Percentiles rank a stretch among this genome's conserved stretches.
Evolutionary conservation across 108 stramenopile genomes (phyloP).

Genomic region (Fistulifera pelliculosa): DNA sequence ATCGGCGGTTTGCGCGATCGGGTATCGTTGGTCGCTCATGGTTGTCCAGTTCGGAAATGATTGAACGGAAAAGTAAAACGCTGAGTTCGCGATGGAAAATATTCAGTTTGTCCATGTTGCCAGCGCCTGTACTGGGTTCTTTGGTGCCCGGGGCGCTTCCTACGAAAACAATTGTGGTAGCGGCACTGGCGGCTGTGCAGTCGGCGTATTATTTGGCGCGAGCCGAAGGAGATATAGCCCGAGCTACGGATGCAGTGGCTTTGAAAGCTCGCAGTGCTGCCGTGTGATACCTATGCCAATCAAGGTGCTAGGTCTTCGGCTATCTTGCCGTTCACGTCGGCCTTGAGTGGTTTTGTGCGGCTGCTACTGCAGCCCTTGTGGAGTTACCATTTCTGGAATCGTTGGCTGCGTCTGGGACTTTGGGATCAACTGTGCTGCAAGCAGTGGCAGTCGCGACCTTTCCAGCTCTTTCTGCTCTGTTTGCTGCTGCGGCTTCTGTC

Average conservation of each 20-base stretch:
- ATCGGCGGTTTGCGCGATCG: conserved; percentile 71
- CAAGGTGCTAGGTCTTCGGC: conserved; percentile 77
- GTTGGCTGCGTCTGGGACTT: conserved; percentile 28
- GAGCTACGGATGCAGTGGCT: conserved; percentile 82
- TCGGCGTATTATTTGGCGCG: conserved; percentile 70
- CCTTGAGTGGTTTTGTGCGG: conserved; percentile 73
- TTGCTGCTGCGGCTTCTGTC: conserved; percentile 85
- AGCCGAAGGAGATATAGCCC: conserved; percentile 57
- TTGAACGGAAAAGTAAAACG: conserved; percentile 37
- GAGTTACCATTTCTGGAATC: conserved; percentile 74
- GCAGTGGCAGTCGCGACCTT: conserved; percentile 50
- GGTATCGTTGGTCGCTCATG: conserved; percentile 75
- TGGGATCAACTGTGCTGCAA: conserved; percentile 31
- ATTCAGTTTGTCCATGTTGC: conserved; percentile 55
- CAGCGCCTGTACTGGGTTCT: conserved; percentile 68
- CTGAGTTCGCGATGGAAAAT: conserved; percentile 48
- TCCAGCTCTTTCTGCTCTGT: conserved; percentile 58
- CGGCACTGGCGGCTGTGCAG: conserved; percentile 78
- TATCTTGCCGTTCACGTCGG: conserved; percentile 84
- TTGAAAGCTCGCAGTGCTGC: conserved; percentile 76
- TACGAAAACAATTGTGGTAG: conserved; percentile 69
- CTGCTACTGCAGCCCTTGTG: conserved; percentile 82
- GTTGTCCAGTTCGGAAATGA: conserved; percentile 58
- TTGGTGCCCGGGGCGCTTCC: conserved; percentile 64
- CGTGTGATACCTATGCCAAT: conserved; percentile 87